phyloP scores from a whole-genome alignment of 2,329 filamentous ascomycete genomes.

The Aspergillus fijiensis region DNA sequence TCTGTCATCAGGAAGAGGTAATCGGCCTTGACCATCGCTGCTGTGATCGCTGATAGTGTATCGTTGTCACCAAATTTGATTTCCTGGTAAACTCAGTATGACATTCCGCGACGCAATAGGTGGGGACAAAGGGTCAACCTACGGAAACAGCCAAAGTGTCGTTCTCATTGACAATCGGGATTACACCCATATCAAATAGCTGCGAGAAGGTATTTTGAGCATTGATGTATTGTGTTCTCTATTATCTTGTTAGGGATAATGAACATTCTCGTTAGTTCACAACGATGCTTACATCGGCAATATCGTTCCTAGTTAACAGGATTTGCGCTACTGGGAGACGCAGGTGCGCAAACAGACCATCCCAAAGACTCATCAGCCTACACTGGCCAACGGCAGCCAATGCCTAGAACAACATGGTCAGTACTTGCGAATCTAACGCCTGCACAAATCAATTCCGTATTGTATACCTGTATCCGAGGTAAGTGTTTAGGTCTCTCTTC shows the following conservation, averaged over 20 bases:
- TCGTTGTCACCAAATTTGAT: slow-evolving; percentile 99
- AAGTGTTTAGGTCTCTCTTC: slow-evolving; percentile 86
- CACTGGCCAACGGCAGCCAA: slow-evolving; percentile 96
- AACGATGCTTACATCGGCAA: slow-evolving; percentile 70
- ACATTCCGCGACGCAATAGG: not conserved
- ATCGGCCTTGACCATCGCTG: slow-evolving; percentile 95
- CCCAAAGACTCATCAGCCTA: slow-evolving; percentile 92
- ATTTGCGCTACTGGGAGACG: slow-evolving; percentile 93
- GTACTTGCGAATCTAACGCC: not conserved
- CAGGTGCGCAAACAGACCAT: slow-evolving; percentile 83
- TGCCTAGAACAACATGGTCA: slow-evolving; percentile 52
- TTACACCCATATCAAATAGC: slow-evolving; percentile 88
- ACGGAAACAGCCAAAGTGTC: slow-evolving; percentile 88
- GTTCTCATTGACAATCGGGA: slow-evolving; percentile 98
- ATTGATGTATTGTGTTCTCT: slow-evolving; percentile 91
- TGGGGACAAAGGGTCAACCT: slow-evolving; percentile 20
- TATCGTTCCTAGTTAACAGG: slow-evolving; percentile 89
- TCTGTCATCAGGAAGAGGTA: slow-evolving; percentile 98
- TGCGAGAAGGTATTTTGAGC: slow-evolving; percentile 93
- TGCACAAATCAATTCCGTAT: not conserved
- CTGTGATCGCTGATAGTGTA: slow-evolving; percentile 92
- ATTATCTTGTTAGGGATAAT: slow-evolving; percentile 18
- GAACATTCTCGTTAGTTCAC: not conserved
- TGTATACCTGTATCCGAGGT: slow-evolving; percentile 72
- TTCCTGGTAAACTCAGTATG: slow-evolving; percentile 51